Conservation (phyloP, 495 filamentous ascomycete genomes). For the Tuber calosporum region DNA sequence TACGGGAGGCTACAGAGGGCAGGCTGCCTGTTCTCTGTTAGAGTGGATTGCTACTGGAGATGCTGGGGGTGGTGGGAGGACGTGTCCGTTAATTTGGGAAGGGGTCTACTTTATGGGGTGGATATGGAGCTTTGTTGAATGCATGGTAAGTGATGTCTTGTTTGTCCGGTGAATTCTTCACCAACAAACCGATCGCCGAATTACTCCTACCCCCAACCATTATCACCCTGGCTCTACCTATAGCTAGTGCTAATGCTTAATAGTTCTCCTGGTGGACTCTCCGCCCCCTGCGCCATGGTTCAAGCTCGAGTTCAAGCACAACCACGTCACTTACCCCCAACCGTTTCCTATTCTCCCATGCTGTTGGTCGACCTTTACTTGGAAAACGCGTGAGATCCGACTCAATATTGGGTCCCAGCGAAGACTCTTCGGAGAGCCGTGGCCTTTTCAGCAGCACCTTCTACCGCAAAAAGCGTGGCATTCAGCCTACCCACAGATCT, state of each 20-base stretch:
- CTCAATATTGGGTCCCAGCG: constrained; percentile 15
- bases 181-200: not conserved
- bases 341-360: constrained; percentile 11
- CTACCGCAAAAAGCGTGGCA: constrained; percentile 32
- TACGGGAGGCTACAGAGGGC: constrained; percentile 34
- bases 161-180: not conserved
- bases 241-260: not conserved
- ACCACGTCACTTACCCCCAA: not conserved
- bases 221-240: not conserved
- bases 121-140: constrained; percentile 39
- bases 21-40: constrained; percentile 6
- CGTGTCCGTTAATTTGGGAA: constrained; percentile 33
- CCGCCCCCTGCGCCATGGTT: constrained; percentile 14
- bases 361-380: constrained; percentile 18
- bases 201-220: not conserved
- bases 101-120: constrained; percentile 40
- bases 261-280: constrained; percentile 36
- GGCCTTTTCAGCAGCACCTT: constrained; percentile 20
- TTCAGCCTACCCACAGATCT: constrained; percentile 1
- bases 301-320: not conserved
- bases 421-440: constrained; percentile 16
- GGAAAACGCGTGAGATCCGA: constrained; percentile 37
- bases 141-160: constrained; percentile 31
- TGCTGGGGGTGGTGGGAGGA: constrained; percentile 1
- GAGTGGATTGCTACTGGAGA: constrained; percentile 12